Base-by-base conservation (phyloP, 257 asterid species). In the Scutellaria galericulata region DNA sequence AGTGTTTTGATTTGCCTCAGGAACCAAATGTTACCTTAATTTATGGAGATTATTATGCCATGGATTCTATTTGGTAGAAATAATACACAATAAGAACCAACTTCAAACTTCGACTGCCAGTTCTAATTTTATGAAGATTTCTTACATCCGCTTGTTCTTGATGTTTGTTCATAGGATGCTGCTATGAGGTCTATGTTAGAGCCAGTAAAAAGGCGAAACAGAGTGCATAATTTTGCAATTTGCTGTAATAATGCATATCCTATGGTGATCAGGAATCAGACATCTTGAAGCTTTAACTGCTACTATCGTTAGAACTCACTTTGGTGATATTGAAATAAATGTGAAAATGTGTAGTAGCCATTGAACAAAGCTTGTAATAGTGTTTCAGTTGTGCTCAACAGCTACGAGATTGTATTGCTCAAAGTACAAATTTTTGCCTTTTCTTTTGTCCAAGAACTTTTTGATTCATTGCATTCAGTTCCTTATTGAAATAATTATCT, bases 101-200 rank as follows among this genome's bases (percentile, higher is more conserved):
- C 18, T 20, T 18, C 22, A 2, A 27, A 42, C 5, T 11, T 7
- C 13, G 51, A 5, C 39, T 3, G 15, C 59, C 71, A 10, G 13
- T 46, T 40, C 7, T 14, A 10, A 1, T 50, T 18, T 24, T 47
- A 45, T 35, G 45, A 42, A 58, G 57, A 3, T 44, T n/a, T 51
- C 62, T 8, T 71, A 12, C 54, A 37, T 40, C 13, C 64, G 20
- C 20, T 1, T 9, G 45, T 46, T 79, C 0, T 44, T 61, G 52
- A 48, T 75, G 64, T 10, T 45, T 55, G 8, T 55, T 53, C 35
- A 53, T 45, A 84, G 89, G 89, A 47, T 84, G 89, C 75, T 84
- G 85, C 83, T 79, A 84, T 12, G 89, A 84, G 83, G 82, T 84
- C 69, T 82, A 82, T 22, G 85, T 74, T 24, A 79, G 56, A 59